Conservation (phyloP, 208 protist genomes). For the Leishmania major region DNA sequence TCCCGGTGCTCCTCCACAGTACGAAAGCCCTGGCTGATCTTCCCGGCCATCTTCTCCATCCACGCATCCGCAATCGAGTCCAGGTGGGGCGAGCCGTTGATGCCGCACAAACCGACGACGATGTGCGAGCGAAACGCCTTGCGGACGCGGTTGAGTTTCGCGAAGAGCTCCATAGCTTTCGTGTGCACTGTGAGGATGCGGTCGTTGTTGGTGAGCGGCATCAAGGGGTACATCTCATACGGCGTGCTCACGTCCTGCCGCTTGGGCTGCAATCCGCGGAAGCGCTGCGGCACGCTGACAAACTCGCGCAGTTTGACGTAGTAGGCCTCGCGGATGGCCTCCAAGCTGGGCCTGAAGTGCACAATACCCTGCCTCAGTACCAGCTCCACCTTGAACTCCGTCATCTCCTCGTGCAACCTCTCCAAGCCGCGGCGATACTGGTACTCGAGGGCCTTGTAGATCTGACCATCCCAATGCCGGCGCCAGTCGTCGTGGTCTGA, state of each 20-base stretch:
- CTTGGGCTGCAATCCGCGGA: conserved; percentile 92
- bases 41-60: conserved; percentile 46
- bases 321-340: conserved; percentile 95
- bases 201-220: conserved; percentile 84
- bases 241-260: conserved; percentile 45
- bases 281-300: conserved; percentile 92
- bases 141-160: conserved; percentile 85
- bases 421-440: conserved; percentile 95
- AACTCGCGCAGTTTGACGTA: conserved; percentile 95
- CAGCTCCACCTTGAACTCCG: conserved; percentile 93
- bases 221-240: conserved; percentile 92
- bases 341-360: conserved; percentile 94
- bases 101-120: conserved; percentile 88
- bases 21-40: conserved; percentile 88
- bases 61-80: conserved; percentile 89
- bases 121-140: conserved; percentile 89
- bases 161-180: conserved; percentile 93
- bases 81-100: conserved; percentile 86
- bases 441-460: conserved; percentile 97
- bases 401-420: conserved; percentile 92
- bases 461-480: conserved; percentile 95
- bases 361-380: conserved; percentile 93
- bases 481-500: conserved; percentile 90
- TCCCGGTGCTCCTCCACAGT: conserved; percentile 86
- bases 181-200: conserved; percentile 90